Percentiles rank a stretch among this genome's conserved stretches.
Conservation (phyloP, 164 flowering plant species). For the Chimonanthus praecox region DNA sequence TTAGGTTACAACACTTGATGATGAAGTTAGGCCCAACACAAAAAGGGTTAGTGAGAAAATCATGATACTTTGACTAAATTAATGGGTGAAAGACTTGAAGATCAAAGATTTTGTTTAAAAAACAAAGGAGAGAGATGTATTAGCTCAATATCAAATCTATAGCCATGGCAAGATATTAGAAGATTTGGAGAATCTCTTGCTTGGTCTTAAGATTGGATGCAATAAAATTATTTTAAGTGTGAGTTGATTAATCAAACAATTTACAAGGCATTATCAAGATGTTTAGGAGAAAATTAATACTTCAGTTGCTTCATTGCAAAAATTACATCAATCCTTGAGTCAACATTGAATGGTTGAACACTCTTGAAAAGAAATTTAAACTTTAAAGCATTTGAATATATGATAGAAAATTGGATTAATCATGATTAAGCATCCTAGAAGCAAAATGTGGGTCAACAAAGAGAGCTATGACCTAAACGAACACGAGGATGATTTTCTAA, state of each 20-base stretch:
- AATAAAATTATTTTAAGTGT: too few relatives aligned
- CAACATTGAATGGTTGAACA: background rate
- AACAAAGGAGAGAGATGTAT: too few relatives aligned
- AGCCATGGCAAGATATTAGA: background rate
- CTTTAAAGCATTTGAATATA: background rate
- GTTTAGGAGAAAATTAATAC: too few relatives aligned
- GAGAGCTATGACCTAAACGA: background rate
- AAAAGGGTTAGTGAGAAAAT: background rate
- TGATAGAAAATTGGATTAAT: background rate
- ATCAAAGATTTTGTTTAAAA: background rate
- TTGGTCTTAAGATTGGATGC: background rate
- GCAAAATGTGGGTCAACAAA: background rate
- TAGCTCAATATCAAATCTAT: background rate
- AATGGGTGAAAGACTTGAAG: background rate
- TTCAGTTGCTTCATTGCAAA: background rate
- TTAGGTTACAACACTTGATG: background rate
- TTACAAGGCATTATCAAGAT: background rate
- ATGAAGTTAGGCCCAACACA: background rate
- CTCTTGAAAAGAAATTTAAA: background rate
- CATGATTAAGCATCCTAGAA: background rate
- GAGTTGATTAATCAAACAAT: background rate
- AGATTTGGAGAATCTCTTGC: background rate
- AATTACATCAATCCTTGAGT: background rate
- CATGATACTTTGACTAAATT: background rate
- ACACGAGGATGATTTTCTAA: background rate